Percentiles rank a stretch among this genome's conserved stretches.
phyloP scores from a whole-genome alignment of 371 early-diverging fungal species.

The Zychaea mexicana region DNA sequence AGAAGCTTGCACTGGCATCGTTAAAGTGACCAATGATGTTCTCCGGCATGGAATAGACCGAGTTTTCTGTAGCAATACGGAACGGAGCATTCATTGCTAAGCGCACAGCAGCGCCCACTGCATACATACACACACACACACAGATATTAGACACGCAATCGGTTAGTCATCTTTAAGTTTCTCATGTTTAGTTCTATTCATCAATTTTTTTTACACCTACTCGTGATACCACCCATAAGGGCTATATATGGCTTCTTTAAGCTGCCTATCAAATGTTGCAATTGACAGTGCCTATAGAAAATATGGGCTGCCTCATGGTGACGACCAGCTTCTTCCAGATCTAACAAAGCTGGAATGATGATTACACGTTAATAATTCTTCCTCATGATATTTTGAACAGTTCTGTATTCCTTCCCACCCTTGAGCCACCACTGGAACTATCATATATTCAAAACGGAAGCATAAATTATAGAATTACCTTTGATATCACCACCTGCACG shows the following conservation, averaged over 20 bases:
- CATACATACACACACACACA: background rate
- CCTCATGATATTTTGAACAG: background rate
- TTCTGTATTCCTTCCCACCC: slow-evolving; percentile 13
- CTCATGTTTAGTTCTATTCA: background rate
- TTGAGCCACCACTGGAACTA: slow-evolving; percentile 11
- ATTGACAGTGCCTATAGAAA: slow-evolving; percentile 88
- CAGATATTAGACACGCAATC: background rate
- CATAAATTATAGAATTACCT: slow-evolving; percentile 27
- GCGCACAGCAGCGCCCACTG: slow-evolving; percentile 96
- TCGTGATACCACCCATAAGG: slow-evolving; percentile 91
- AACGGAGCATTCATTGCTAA: slow-evolving; percentile 91
- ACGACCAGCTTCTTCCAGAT: slow-evolving; percentile 3
- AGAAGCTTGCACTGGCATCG: slow-evolving; percentile 94
- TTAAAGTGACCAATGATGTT: slow-evolving; percentile 92
- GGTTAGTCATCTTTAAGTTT: background rate
- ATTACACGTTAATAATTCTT: slow-evolving; percentile 6
- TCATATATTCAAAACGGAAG: too few species aligned
- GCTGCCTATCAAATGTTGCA: slow-evolving; percentile 91
- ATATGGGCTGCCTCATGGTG: slow-evolving; percentile 69
- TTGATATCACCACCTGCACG: slow-evolving; percentile 98
- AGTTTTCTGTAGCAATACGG: slow-evolving; percentile 94
- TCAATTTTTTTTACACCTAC: slow-evolving; percentile 47
- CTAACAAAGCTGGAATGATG: background rate
- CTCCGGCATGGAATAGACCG: slow-evolving; percentile 94
- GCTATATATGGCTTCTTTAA: slow-evolving; percentile 84